phyloP scores from a whole-genome alignment of 768 basidiomycete species.

The Boletellus ananiceps region DNA sequence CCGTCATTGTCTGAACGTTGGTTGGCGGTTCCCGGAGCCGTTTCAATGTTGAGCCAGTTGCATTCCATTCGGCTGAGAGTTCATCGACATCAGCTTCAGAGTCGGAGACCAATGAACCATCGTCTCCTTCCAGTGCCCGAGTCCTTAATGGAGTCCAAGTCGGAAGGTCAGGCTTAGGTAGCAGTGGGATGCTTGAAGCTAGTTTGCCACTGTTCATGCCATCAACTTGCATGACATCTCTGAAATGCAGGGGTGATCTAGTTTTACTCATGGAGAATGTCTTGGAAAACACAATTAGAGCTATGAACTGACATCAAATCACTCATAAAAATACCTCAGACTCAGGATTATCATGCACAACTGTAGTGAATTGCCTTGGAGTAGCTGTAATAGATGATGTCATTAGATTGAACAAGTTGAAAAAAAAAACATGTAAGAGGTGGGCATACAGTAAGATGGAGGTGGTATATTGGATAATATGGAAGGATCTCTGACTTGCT shows the following conservation, averaged over 20 bases:
- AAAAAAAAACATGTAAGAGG: neutral
- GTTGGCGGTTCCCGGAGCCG: neutral
- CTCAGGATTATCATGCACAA: conserved; percentile 1
- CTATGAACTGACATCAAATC: neutral
- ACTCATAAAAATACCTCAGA: conserved; percentile 11
- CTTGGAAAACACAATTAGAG: conserved; percentile 9
- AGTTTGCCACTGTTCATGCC: neutral
- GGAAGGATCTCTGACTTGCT: conserved; percentile 3
- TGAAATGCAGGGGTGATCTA: conserved; percentile 2
- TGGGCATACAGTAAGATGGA: conserved; percentile 12
- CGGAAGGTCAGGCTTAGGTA: conserved; percentile 16
- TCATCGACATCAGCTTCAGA: conserved; percentile 5
- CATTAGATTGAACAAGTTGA: neutral
- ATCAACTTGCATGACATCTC: neutral
- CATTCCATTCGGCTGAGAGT: neutral
- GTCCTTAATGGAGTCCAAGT: conserved; percentile 19
- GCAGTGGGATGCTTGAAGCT: neutral
- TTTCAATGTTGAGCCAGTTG: neutral
- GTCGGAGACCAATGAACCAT: conserved; percentile 2
- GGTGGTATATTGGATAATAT: conserved; percentile 1
- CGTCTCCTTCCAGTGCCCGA: neutral
- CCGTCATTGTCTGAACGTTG: neutral
- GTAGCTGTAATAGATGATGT: conserved; percentile 3
- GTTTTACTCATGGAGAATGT: conserved; percentile 5
- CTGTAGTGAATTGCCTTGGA: conserved; percentile 12